phyloP scores from a whole-genome alignment of 1,284 basidiomycete genomes.

The Wallemia mellicola region DNA sequence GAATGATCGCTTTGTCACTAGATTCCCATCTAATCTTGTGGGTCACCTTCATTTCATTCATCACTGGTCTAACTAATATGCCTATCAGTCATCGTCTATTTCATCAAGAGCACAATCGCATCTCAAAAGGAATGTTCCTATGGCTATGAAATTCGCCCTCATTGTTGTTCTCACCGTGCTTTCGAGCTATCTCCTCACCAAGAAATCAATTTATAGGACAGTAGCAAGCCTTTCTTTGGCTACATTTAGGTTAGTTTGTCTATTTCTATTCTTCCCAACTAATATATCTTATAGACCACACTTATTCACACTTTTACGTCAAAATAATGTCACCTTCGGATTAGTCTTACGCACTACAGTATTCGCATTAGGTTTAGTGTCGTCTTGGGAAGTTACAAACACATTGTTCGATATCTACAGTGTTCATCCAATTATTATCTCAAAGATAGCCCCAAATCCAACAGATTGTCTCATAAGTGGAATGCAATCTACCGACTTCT shows the following conservation, averaged over 20 bases:
- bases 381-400: not conserved
- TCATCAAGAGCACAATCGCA: not conserved
- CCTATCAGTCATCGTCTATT: not conserved
- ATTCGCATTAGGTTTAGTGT: not conserved
- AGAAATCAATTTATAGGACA: not conserved
- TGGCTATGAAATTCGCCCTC: not conserved
- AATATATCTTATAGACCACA: not conserved
- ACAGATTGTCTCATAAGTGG: not conserved
- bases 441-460: not conserved
- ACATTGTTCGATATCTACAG: not conserved
- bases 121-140: not conserved
- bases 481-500: not conserved
- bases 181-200: not conserved
- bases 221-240: not conserved
- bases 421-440: not conserved
- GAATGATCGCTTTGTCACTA: not conserved
- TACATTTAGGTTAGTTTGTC: not conserved
- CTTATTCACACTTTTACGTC: not conserved
- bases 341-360: not conserved
- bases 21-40: not conserved
- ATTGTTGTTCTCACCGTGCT: not conserved
- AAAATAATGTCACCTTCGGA: not conserved
- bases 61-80: too few species aligned
- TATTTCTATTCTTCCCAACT: not conserved
- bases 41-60: too few species aligned